Evolutionary conservation across 2,329 filamentous ascomycete genomes (phyloP), one percentile per base, ranked within the genome.

Genomic region (Aspergillus spinulosporus): DNA sequence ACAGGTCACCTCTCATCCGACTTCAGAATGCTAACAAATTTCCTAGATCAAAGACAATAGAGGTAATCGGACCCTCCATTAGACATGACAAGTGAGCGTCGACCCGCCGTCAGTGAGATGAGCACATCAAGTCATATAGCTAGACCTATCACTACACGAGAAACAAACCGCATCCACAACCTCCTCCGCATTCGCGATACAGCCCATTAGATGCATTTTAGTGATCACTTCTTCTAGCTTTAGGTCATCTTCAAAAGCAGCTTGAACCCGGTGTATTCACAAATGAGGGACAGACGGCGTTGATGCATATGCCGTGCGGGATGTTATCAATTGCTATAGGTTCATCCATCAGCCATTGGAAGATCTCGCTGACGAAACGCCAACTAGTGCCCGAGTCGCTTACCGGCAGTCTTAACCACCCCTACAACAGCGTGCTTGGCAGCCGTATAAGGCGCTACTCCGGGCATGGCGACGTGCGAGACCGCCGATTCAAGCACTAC

Each of bases 381-480:
- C 21, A 21, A 21, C 21, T 21, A 21, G 21, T 29, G 44, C 52
- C 29, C 4, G 1, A 28, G 11, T 29, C 34, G 11, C 53, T 59
- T 65, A 46, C 72, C 68, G 14, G 71, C 72, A 43, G 64, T 64
- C 51, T 76, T 77, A 1, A 75, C 78, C 43, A 80, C 65, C 0
- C 76, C 77, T 4, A 79, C 65, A 4, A 79, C 66, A 1, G 70
- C 78, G 59, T 75, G 78, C 59, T 80, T 80, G 5, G 72, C 71
- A 5, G 70, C 65, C 6, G 69, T 74, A 59, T 79, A 78, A 0
- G 66, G 71, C 8, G 65, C 63, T 1, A 62, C 75, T 15, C 68
- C 72, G 0, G 6, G 76, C 69, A 9, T 71, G 64, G 62, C 72
- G 68, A 29, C 69, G 63, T n/a, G 71, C 62, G 14, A 71, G 59